phyloP scores from a whole-genome alignment of 805 yeast species.

The Limtongia smithiae region DNA sequence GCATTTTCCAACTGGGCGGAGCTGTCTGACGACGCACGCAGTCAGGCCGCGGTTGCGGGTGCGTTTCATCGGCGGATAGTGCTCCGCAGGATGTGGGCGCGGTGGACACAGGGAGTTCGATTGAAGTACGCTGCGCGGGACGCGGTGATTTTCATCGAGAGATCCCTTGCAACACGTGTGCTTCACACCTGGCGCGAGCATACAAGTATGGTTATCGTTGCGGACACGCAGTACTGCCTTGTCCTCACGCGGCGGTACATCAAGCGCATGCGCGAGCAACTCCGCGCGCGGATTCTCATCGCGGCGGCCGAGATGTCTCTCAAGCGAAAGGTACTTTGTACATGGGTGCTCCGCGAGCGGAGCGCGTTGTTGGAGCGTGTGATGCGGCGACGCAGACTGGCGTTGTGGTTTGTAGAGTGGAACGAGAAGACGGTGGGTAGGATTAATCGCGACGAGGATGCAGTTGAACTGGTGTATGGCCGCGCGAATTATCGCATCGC shows the following conservation, averaged over 20 bases:
- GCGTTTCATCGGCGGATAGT: conserved; percentile 9
- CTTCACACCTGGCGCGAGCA: conserved; percentile 7
- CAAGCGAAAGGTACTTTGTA: conserved; percentile 1
- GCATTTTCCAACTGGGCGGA: conserved; percentile 5
- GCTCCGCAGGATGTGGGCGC: conserved; percentile 10
- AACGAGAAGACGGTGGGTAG: background rate
- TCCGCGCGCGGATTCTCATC: conserved; percentile 7
- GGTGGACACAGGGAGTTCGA: conserved; percentile 5
- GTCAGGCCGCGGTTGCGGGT: conserved; percentile 7
- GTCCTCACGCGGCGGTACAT: conserved; percentile 1
- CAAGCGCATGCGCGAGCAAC: conserved; percentile 12
- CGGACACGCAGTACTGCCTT: conserved; percentile 10
- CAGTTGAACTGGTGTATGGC: conserved; percentile 3
- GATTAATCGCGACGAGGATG: conserved; percentile 1
- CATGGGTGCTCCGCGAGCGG: conserved; percentile 22
- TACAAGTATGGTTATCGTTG: conserved; percentile 1
- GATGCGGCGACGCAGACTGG: conserved; percentile 1
- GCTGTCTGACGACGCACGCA: background rate
- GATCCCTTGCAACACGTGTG: background rate
- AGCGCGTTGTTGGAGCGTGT: conserved; percentile 9
- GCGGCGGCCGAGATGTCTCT: background rate
- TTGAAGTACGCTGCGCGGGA: background rate
- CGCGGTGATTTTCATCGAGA: background rate
- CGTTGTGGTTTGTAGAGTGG: conserved; percentile 7
- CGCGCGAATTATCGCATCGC: conserved; percentile 10